phyloP scores from a whole-genome alignment of 345 rosid species.

The Carallia pectinifolia region DNA sequence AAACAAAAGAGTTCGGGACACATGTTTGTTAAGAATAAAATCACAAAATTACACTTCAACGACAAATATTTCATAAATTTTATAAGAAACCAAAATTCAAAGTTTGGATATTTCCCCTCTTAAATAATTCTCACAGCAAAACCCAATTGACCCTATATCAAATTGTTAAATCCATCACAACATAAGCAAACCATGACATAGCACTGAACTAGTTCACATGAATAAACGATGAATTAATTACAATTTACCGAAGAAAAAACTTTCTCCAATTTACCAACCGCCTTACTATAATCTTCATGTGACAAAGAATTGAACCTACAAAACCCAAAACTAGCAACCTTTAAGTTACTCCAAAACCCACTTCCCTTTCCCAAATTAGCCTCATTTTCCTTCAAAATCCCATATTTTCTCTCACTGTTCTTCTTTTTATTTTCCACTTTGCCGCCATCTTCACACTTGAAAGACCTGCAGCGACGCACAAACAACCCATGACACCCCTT shows the following conservation, averaged over 20 bases:
- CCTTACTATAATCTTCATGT: constrained; percentile 40
- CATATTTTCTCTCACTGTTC: constrained; percentile 29
- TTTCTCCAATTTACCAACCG: constrained; percentile 52
- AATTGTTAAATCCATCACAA: neutral
- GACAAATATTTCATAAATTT: neutral
- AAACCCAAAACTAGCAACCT: constrained; percentile 35
- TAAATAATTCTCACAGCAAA: neutral
- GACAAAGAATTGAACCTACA: constrained; percentile 39
- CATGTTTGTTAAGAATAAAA: neutral
- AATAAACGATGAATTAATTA: neutral
- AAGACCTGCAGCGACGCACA: constrained; percentile 44
- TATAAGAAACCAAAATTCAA: neutral
- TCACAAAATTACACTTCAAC: neutral
- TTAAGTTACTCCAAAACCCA: constrained; percentile 46
- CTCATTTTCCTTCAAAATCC: constrained; percentile 35
- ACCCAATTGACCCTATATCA: too few relatives aligned
- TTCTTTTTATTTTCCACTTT: constrained; percentile 36
- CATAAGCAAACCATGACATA: neutral
- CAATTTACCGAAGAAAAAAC: constrained; percentile 56
- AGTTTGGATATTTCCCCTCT: neutral
- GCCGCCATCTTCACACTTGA: constrained; percentile 49
- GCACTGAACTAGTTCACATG: neutral
- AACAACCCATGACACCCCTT: constrained; percentile 28
- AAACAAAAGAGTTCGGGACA: neutral
- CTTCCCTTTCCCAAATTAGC: constrained; percentile 31